Conservation (phyloP, 208 protist species). For the Polymyxa betae region DNA sequence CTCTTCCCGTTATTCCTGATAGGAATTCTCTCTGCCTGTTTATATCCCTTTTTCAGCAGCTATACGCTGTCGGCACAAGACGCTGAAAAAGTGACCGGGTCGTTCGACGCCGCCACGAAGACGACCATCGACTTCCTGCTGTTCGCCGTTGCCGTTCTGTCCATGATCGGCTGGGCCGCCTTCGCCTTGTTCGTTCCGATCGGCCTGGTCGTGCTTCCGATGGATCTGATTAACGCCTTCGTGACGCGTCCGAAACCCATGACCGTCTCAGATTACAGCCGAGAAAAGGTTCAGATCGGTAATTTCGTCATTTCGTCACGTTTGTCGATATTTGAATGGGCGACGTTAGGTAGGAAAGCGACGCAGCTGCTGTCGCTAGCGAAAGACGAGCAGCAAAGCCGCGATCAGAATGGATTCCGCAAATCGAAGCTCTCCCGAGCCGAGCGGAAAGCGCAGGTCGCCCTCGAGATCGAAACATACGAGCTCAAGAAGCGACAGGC, state of each 20-base stretch:
- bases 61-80: neutral
- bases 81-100: neutral
- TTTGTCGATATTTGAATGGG: no score
- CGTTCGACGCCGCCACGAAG: neutral
- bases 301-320: neutral
- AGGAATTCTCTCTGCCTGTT: neutral
- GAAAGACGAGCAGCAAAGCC: neutral
- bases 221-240: constrained; percentile 45
- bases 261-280: neutral
- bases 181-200: constrained; percentile 49
- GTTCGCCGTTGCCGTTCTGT: constrained; percentile 21
- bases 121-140: neutral
- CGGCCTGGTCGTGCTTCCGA: constrained; percentile 18
- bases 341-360: neutral
- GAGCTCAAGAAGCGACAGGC: neutral
- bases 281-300: neutral
- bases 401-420: neutral
- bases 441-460: neutral
- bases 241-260: neutral
- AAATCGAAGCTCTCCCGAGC: neutral
- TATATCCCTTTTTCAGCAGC: neutral
- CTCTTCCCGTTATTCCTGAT: neutral
- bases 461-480: constrained; percentile 1
- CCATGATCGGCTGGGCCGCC: constrained; percentile 37
- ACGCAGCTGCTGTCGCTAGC: neutral